These are phyloP conservation scores for Coemansia sp. DNA, from an alignment of 192 early-diverging fungal genomes.

Conservation along the genomic window DNA sequence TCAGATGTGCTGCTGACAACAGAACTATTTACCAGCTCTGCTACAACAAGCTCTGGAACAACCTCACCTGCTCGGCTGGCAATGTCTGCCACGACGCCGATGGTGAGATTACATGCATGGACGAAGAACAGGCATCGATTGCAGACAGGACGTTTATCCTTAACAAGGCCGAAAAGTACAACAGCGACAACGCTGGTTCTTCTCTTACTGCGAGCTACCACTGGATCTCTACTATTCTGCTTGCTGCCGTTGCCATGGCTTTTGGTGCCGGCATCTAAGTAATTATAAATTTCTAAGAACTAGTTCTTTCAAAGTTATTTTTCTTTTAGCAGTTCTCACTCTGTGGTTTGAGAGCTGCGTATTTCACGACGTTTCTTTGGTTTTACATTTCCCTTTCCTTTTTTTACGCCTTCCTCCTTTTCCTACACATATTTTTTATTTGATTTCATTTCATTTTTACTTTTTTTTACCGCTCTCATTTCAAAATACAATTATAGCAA, in stretches of 20 bases:
- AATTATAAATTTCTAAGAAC: background rate
- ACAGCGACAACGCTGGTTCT: background rate
- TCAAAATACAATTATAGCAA: background rate
- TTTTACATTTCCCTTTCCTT: constrained; percentile 5
- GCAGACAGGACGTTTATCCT: constrained; percentile 5
- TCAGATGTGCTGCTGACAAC: constrained; percentile 21
- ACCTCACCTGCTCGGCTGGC: constrained; percentile 28
- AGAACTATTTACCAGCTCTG: constrained; percentile 36
- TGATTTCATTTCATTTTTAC: background rate
- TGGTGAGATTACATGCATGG: constrained; percentile 26
- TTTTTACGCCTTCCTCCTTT: too few species aligned
- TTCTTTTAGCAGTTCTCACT: background rate
- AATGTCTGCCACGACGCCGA: constrained; percentile 33
- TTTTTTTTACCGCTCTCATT: constrained; percentile 2
- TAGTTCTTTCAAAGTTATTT: background rate
- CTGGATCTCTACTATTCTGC: constrained; percentile 17
- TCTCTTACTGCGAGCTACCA: constrained; percentile 8
- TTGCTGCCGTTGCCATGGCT: constrained; percentile 11
- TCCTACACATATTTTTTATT: too few species aligned
- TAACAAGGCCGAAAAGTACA: background rate
- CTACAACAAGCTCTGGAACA: constrained; percentile 33
- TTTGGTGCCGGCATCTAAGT: constrained; percentile 22
- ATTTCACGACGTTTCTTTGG: background rate
- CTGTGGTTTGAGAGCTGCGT: background rate
- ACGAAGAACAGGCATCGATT: constrained; percentile 12